Base-by-base conservation (phyloP, 2,329 filamentous ascomycete species). In the Botrytis pseudocinerea region DNA sequence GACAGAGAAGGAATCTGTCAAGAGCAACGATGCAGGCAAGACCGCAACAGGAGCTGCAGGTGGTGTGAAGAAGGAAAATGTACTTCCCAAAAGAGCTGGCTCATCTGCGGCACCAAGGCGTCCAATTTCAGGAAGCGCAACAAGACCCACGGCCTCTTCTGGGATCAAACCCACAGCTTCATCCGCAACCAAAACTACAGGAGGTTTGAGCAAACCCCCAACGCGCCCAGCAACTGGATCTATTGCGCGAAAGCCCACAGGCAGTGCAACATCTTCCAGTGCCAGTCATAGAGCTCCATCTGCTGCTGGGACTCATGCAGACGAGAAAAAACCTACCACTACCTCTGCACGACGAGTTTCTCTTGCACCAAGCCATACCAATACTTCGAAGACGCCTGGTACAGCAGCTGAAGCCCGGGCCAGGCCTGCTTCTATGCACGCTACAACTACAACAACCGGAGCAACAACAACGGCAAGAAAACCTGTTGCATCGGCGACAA, bases 191-290 rank as follows among this genome's bases (percentile, higher is more conserved):
- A 72, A 71, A 63, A 76, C 77, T 44, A 76, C 76, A 42, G 78
- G 78, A 64, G 80, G 79, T n/a, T 71, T 81, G 38, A 80, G 78
- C 73, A 82, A 81, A 71, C 80, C 80, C 61, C 80, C 80, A 54
- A 77, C 80, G 65, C 78, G 80, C 40, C 77, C 79, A 32, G 72
- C 75, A 28, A 59, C 76, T 70, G 77, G 74, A 22, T 76, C 78
- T 48, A 70, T 77, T 68, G 73, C 77, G 32, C 78, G 79, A 70
- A 81, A 81, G 73, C 71, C 79, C 42, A 72, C 79, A 42, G 78
- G 74, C 64, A 75, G 74, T 74, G 78, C 79, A n/a, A 81, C 79
- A 62, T 77, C 80, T 73, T 72, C 78, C 22, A 80, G 75, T 70
- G 69, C 77, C 66, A 75, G 76, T 14, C 80, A 81, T 64, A 77